A percentile compares a stretch with the other conserved stretches of the same genome.
Evolutionary conservation across 1,139 yeast genomes (phyloP).

Genomic region (Lodderomyces elongisporus): DNA sequence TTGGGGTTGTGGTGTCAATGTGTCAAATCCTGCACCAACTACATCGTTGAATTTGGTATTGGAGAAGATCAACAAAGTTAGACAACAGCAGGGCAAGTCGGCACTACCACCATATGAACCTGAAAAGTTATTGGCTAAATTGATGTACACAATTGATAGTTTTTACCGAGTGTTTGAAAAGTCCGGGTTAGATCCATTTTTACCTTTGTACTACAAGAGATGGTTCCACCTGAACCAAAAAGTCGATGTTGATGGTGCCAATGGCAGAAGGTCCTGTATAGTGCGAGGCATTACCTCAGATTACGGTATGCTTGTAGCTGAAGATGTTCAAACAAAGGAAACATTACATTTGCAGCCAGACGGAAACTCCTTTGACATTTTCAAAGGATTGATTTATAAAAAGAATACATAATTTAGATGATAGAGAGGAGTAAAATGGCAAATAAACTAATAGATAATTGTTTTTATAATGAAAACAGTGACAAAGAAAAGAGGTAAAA

Average conservation of each 20-base stretch:
- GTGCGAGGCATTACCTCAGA: slow-evolving; percentile 80
- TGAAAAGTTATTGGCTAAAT: slow-evolving; percentile 67
- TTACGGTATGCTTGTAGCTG: slow-evolving; percentile 76
- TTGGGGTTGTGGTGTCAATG: slow-evolving; percentile 85
- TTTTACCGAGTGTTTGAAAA: slow-evolving; percentile 55
- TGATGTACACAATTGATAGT: slow-evolving; percentile 59
- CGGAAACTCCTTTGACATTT: slow-evolving; percentile 95
- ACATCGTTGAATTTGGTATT: slow-evolving; percentile 77
- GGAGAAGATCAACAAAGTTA: slow-evolving; percentile 49
- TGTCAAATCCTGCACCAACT: slow-evolving; percentile 84
- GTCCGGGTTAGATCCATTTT: slow-evolving; percentile 65
- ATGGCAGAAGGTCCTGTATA: slow-evolving; percentile 40
- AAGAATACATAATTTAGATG: slow-evolving; percentile 29
- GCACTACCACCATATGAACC: slow-evolving; percentile 47
- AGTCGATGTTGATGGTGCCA: slow-evolving; percentile 49
- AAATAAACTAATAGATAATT: no score
- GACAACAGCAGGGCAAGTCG: slow-evolving; percentile 35
- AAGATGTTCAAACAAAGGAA: slow-evolving; percentile 58
- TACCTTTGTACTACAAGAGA: slow-evolving; percentile 67
- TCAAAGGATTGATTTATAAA: slow-evolving; percentile 81
- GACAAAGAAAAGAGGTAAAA: no score
- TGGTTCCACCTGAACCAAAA: slow-evolving; percentile 83
- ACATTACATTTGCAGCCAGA: slow-evolving; percentile 83
- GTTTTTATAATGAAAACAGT: no score
- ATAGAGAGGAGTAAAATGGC: no score